phyloP scores from a whole-genome alignment of 2,329 filamentous ascomycete genomes.

The Calonectria pteridis region DNA sequence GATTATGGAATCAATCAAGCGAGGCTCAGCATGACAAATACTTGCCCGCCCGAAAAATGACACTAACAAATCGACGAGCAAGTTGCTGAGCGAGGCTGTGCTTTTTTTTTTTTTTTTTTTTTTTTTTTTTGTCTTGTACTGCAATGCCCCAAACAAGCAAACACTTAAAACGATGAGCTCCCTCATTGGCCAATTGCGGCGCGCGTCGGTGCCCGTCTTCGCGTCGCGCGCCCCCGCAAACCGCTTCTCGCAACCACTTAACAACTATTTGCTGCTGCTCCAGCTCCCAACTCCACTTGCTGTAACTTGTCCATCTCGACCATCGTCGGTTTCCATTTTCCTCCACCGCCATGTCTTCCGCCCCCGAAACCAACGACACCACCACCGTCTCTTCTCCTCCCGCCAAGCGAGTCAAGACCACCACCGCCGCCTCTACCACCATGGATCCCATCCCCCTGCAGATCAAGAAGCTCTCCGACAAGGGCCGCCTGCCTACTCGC shows the following conservation, averaged over 20 bases:
- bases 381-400: conserved; percentile 76
- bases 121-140: too few species aligned
- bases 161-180: conserved; percentile 32
- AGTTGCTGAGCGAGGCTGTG: background rate
- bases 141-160: too few species aligned
- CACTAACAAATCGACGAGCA: background rate
- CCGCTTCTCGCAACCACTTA: conserved; percentile 37
- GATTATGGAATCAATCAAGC: background rate
- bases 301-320: background rate
- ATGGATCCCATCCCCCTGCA: conserved; percentile 70
- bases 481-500: conserved; percentile 86
- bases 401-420: conserved; percentile 82
- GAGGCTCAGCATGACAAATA: background rate
- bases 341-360: conserved; percentile 36
- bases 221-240: conserved; percentile 48
- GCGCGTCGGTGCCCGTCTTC: conserved; percentile 39
- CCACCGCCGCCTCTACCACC: conserved; percentile 58
- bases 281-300: background rate
- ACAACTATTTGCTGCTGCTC: background rate
- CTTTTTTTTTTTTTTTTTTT: background rate
- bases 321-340: background rate
- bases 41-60: background rate
- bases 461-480: conserved; percentile 87
- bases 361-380: conserved; percentile 52
- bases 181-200: conserved; percentile 46